Evolutionary conservation across 441 rosid genomes (phyloP), one percentile per base, ranked within the genome.

Genomic region (Corymbia calophylla): DNA sequence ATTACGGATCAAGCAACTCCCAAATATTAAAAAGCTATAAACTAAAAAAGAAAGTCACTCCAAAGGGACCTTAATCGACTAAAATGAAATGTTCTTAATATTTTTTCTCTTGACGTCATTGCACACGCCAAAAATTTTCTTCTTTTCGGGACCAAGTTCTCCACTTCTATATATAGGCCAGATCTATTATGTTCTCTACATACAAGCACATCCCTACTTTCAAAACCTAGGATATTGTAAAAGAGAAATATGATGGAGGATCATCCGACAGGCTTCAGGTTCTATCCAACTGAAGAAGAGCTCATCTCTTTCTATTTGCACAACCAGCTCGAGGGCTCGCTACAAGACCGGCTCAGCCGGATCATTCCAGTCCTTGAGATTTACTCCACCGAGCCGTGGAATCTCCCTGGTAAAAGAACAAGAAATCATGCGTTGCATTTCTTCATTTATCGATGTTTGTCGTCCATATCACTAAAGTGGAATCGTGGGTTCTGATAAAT

Each of bases 281-380:
- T 73, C 29, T 73, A 73, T 2, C 82, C 82, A 21, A 73, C 82
- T 6, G 49, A 73, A 49, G 82, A 73, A 73, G 99, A 97, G 92
- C 95, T 97, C 7, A 86, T 96, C 85, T 88, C 95, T 56, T 96
- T 96, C 95, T 97, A 97, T 90, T 94, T 97, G 66, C 93, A 90
- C 88, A 94, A 93, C 94, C 92, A 94, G 95, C 94, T 97, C 44
- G 91, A 93, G 87, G 99, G 97, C 48, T 90, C 62, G 62, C 90
- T 44, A n/a, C 62, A 89, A 35, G 92, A 82, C 23, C 95, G 93
- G n/a, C 88, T 95, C 88, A 90, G 93, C 88, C 93, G 89, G 35
- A 95, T 95, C 86, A 93, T 97, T 53, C 98, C 99, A 0, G 93
- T 92, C 49, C 53, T 95, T 53, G 86, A 92, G 89, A 92, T 97